Percentiles rank a stretch among this genome's conserved stretches.
These are phyloP conservation scores for Cladophialophora bantiana DNA, from an alignment of 2,329 filamentous ascomycete species.

Conservation along the genomic window DNA sequence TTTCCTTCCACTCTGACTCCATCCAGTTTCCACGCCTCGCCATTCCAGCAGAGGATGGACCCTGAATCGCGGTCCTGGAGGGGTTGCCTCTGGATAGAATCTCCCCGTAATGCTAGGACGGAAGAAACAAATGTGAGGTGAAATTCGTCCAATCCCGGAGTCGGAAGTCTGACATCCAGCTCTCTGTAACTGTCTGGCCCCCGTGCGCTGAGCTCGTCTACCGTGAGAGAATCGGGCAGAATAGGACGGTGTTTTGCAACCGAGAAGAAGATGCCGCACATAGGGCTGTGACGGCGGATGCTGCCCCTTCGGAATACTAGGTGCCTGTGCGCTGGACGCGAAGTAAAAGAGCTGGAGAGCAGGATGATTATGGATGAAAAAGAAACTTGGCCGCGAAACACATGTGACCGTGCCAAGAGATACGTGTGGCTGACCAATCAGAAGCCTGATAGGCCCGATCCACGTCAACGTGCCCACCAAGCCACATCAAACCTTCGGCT, in stretches of 20 bases:
- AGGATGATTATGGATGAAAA: neutral
- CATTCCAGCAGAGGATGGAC: conserved; percentile 92
- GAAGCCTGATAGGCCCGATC: neutral
- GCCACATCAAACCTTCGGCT: neutral
- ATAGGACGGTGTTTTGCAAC: conserved; percentile 59
- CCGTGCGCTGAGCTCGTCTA: conserved; percentile 48
- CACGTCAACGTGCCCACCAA: neutral
- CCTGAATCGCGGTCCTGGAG: conserved; percentile 63
- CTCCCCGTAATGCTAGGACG: conserved; percentile 87
- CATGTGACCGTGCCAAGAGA: neutral
- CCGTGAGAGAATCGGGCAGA: conserved; percentile 54
- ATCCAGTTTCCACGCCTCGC: conserved; percentile 85
- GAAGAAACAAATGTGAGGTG: conserved; percentile 76
- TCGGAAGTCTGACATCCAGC: conserved; percentile 42
- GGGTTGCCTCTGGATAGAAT: conserved; percentile 74
- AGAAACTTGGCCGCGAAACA: conserved; percentile 2
- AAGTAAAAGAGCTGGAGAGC: neutral
- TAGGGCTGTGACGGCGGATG: conserved; percentile 40
- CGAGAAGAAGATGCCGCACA: conserved; percentile 65
- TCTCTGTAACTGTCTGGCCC: conserved; percentile 53
- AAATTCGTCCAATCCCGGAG: conserved; percentile 36
- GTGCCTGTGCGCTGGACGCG: neutral
- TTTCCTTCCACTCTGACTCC: conserved; percentile 69
- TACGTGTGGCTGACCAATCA: neutral
- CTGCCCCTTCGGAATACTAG: neutral